Evolutionary conservation across 2,329 filamentous ascomycete genomes (phyloP).

Genomic region (Cladosporium halotolerans): DNA sequence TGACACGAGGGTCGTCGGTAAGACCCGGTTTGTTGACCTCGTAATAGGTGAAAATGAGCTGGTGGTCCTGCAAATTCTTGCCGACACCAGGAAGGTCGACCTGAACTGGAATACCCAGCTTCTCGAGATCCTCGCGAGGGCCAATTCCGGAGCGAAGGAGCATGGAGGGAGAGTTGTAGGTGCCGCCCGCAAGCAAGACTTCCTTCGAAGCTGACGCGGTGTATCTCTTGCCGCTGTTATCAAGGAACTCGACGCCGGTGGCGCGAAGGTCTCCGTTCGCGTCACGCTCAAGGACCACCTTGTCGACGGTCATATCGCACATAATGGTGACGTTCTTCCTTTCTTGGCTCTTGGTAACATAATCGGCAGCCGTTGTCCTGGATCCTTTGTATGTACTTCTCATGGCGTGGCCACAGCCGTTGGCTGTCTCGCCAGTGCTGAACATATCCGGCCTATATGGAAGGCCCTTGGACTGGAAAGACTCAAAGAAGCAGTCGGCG

Average conservation of each 20-base stretch:
- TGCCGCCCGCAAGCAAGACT: constrained; percentile 42
- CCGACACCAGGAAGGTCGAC: constrained; percentile 57
- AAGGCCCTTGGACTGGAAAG: constrained; percentile 22
- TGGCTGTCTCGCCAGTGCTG: constrained; percentile 39
- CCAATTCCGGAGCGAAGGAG: constrained; percentile 58
- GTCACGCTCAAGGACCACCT: constrained; percentile 55
- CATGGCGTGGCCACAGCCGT: constrained; percentile 51
- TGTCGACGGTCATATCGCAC: constrained; percentile 46
- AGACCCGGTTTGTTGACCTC: constrained; percentile 47
- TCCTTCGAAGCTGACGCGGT: constrained; percentile 35
- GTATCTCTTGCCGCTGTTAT: constrained; percentile 35
- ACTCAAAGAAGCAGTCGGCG: constrained; percentile 20
- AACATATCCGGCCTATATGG: constrained; percentile 26
- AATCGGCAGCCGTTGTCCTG: constrained; percentile 50
- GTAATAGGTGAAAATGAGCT: constrained; percentile 53
- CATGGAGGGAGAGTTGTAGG: constrained; percentile 57
- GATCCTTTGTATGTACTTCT: constrained; percentile 49
- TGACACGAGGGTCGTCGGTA: constrained; percentile 53
- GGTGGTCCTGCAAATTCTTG: constrained; percentile 39
- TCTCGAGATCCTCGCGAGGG: constrained; percentile 44
- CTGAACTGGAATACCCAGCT: constrained; percentile 47
- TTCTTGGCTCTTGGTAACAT: constrained; percentile 37
- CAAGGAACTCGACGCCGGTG: constrained; percentile 37
- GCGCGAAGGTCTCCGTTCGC: constrained; percentile 44
- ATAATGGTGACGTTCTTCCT: constrained; percentile 43